Evolutionary conservation across 2,329 filamentous ascomycete species (phyloP).

Genomic region (Cadophora malorum): DNA sequence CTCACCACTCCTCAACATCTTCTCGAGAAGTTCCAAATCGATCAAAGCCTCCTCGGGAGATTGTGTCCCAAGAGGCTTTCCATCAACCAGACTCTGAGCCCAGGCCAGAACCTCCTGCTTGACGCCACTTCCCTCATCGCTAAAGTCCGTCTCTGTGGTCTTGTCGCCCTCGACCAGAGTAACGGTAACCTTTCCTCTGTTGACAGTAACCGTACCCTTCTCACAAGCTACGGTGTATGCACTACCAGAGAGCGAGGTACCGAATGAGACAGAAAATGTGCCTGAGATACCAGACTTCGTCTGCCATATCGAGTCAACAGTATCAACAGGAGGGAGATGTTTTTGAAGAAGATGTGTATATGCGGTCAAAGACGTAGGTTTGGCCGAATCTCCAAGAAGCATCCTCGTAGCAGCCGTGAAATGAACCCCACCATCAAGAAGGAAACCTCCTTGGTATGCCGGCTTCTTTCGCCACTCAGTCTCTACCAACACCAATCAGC

Average conservation of each 20-base stretch:
- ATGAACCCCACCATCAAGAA: constrained; percentile 80
- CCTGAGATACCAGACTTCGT: constrained; percentile 43
- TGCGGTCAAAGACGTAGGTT: constrained; percentile 38
- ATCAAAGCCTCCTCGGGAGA: constrained; percentile 28
- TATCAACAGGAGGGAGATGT: constrained; percentile 45
- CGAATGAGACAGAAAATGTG: constrained; percentile 44
- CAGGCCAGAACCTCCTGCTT: constrained; percentile 44
- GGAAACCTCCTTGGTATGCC: constrained; percentile 75
- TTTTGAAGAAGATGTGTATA: constrained; percentile 41
- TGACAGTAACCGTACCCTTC: constrained; percentile 42
- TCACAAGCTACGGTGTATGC: constrained; percentile 45
- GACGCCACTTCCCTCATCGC: constrained; percentile 40
- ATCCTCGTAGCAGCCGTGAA: constrained; percentile 67
- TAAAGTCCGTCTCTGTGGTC: constrained; percentile 41
- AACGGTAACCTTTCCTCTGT: constrained; percentile 39
- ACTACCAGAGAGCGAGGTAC: constrained; percentile 42
- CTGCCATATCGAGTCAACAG: constrained; percentile 45
- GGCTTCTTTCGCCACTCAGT: constrained; percentile 71
- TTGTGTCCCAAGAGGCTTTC: constrained; percentile 34
- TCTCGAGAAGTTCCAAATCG: constrained; percentile 29
- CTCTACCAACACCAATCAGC: constrained; percentile 43
- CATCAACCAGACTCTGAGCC: constrained; percentile 40
- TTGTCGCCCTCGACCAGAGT: constrained; percentile 39
- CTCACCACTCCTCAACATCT: constrained; percentile 29
- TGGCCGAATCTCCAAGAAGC: constrained; percentile 54